Percentiles rank a stretch among this genome's conserved stretches.
Evolutionary conservation across 2,329 filamentous ascomycete species (phyloP).

Genomic region (Penicillium sp.): DNA sequence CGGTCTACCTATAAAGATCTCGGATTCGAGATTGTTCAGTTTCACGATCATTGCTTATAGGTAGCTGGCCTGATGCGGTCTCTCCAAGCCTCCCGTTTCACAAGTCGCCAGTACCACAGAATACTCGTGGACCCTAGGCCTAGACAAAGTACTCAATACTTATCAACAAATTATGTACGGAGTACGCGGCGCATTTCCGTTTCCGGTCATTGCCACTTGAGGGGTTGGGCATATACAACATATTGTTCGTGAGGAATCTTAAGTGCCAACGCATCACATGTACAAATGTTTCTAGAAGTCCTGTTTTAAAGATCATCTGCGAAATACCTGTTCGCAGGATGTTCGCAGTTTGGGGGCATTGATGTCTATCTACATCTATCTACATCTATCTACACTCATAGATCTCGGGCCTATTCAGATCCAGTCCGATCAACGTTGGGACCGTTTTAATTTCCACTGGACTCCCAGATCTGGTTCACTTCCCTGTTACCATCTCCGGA

Average conservation of each 20-base stretch:
- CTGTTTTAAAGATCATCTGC: not conserved
- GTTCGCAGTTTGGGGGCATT: no score
- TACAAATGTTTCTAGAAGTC: not conserved
- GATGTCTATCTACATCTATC: no score
- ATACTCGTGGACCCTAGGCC: not conserved
- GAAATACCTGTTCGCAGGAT: slow-evolving; percentile 3
- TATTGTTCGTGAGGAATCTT: no score
- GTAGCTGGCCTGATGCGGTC: not conserved
- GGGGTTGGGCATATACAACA: slow-evolving; percentile 10
- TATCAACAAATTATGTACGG: not conserved
- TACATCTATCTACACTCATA: no score
- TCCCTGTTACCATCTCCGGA: slow-evolving; percentile 19
- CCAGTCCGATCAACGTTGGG: not conserved
- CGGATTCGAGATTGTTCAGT: no score
- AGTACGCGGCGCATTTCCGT: not conserved
- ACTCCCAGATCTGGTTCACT: slow-evolving; percentile 21
- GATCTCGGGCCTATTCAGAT: no score
- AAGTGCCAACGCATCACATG: slow-evolving; percentile 1
- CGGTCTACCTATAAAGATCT: not conserved
- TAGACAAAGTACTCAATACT: slow-evolving; percentile 7
- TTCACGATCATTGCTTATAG: not conserved
- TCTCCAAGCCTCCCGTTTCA: slow-evolving; percentile 1
- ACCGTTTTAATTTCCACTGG: slow-evolving; percentile 22
- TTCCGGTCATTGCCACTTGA: slow-evolving; percentile 19
- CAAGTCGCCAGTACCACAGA: slow-evolving; percentile 1